phyloP scores from a whole-genome alignment of 768 basidiomycete species.

The Mrakia blollopis region DNA sequence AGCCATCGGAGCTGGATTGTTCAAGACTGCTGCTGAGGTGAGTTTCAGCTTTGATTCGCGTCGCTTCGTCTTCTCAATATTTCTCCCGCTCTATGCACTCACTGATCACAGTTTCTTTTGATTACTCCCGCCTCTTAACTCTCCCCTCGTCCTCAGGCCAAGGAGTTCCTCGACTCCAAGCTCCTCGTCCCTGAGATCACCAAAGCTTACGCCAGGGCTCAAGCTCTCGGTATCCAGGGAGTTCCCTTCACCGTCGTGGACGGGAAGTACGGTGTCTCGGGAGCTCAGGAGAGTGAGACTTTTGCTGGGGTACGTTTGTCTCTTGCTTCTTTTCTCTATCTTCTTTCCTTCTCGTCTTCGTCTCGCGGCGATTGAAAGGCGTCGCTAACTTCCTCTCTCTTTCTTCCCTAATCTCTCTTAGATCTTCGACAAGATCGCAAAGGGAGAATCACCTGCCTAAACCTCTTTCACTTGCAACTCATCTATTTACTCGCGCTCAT shows the following conservation, averaged over 20 bases:
- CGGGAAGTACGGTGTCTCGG: conserved; percentile 69
- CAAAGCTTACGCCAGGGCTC: conserved; percentile 58
- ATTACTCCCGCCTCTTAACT: not conserved
- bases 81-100: not conserved
- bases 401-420: not conserved
- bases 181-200: conserved; percentile 63
- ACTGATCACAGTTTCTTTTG: too few species aligned
- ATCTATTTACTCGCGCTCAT: not conserved
- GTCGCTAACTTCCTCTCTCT: not conserved
- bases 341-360: too few species aligned
- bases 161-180: conserved; percentile 61
- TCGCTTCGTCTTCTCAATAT: not conserved
- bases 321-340: not conserved
- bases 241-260: conserved; percentile 77
- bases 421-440: conserved; percentile 15
- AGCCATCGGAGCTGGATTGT: conserved; percentile 56
- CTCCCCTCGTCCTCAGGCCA: conserved; percentile 51
- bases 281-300: conserved; percentile 66
- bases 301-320: conserved; percentile 55
- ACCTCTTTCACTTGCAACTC: not conserved
- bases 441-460: not conserved
- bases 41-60: conserved; percentile 34
- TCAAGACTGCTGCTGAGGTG: conserved; percentile 59
- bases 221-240: conserved; percentile 64
- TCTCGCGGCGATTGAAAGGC: not conserved